Base-by-base conservation (phyloP, 768 basidiomycete genomes). In the Serendipita sp. region DNA sequence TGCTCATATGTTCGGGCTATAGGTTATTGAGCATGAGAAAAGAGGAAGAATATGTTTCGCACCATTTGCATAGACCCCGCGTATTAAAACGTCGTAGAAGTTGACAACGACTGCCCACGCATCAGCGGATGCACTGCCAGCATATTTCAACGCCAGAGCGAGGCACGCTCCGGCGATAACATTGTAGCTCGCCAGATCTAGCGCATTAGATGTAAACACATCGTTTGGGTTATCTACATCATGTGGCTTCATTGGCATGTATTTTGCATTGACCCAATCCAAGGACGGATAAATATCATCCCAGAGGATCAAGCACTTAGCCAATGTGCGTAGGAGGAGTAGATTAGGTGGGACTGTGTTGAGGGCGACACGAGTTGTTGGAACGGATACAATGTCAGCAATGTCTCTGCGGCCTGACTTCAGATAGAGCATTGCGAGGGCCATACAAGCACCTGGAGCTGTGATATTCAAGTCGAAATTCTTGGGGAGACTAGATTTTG, bases 91-190 rank as follows among this genome's bases (percentile, higher is more conserved):
- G 70, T 95, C 92, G 68, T 87, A 89, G 74, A 88, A 86, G 65
- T 81, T 79, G 66, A 93, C 85, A 64, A 97, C 80, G 72, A 90
- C 80, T 51, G 81, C 76, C 71, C 96, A 91, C 1, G 94, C 95
- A 68, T 92, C 86, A 66, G 92, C 88, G 18, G 88, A 80, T 0
- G 93, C 94, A 1, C 92, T 95, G 3, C 96, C 95, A 2, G 95
- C 95, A 69, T 85, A 96, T 73, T 95, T 97, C 66, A 99, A 76
- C 8, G 86, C 93, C 44, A 98, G 80, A 1, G 84, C 90, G 68
- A 97, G 93, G 74, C 94, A 97, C 65, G 86, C 86, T 2, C 91
- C 95, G 1, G 93, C 85, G 38, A 95, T 74, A 66, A 98, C 88
- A 71, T 95, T 88, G 75, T 89, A 90, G 74, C 93, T 90, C 0